Base-by-base conservation (phyloP, 495 filamentous ascomycete genomes). In the Margaritispora aquatica region DNA sequence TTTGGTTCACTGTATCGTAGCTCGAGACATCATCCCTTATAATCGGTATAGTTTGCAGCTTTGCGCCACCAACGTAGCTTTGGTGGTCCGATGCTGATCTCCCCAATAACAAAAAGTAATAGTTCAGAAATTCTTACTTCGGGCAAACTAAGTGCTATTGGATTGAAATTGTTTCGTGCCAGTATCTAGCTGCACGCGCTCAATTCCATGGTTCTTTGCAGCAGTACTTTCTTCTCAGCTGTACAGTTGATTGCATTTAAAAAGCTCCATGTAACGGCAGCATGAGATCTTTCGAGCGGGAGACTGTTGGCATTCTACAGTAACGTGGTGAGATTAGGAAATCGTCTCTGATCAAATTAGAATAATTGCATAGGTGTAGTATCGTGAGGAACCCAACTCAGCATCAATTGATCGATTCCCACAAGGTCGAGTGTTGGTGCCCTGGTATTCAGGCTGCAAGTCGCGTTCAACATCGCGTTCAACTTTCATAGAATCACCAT, bases 401-500 rank as follows among this genome's bases (percentile, higher is more conserved):
- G n/a, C n/a, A n/a, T n/a, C n/a, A n/a, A n/a, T n/a, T n/a, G n/a
- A n/a, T n/a, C n/a, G n/a, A n/a, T n/a, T n/a, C n/a, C n/a, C n/a
- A n/a, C n/a, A n/a, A n/a, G n/a, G n/a, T n/a, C n/a, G n/a, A 34
- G 29, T 5, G 29, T 34, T 34, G 38, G 38, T 15, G 19, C 15
- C 22, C 19, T 52, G 23, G 9, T 17, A 26, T 38, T 38, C 48
- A 20, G 44, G 3, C 17, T 26, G 13, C 36, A 23, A 57, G 54
- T 55, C 58, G 58, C 58, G 54, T 61, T 46, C 19, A 13, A 21
- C 19, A 19, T 48, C 50, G 44, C 52, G 51, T 57, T 51, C 55
- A 36, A 36, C 27, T 34, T 46, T 47, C 57, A 41, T 29, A 11
- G n/a, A 29, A 46, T 22, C 29, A 53, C 19, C 10, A 46, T 51